These are phyloP conservation scores for Sanghuangporus sanghuang DNA, from an alignment of 1,284 basidiomycete genomes.

Conservation along the genomic window DNA sequence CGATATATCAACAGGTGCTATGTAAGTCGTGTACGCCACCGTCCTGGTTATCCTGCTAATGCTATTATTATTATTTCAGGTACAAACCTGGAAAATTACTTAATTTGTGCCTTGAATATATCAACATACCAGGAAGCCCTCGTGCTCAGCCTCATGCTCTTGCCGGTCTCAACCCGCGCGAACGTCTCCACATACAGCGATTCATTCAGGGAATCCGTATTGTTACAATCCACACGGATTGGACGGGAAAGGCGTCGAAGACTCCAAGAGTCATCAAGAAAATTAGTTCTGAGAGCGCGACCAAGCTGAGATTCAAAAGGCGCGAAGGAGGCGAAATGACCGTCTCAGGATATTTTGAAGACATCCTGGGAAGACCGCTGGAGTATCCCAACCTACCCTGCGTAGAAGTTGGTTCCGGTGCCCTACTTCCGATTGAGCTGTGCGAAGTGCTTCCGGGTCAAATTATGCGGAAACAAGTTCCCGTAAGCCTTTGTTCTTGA, in stretches of 20 bases:
- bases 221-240: constrained; percentile 36
- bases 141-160: constrained; percentile 36
- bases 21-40: constrained; percentile 31
- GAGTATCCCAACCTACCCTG: constrained; percentile 55
- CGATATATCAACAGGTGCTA: constrained; percentile 70
- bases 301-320: constrained; percentile 45
- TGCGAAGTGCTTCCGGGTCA: constrained; percentile 64
- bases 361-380: constrained; percentile 44
- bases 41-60: background rate
- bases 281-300: constrained; percentile 37
- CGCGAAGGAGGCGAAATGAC: constrained; percentile 47
- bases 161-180: constrained; percentile 49
- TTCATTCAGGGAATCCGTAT: constrained; percentile 58
- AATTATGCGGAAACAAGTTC: constrained; percentile 69
- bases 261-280: constrained; percentile 38
- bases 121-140: constrained; percentile 36
- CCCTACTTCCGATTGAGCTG: constrained; percentile 63
- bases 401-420: constrained; percentile 61
- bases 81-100: constrained; percentile 52
- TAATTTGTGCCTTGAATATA: constrained; percentile 50
- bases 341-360: constrained; percentile 58
- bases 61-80: constrained; percentile 18
- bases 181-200: constrained; percentile 53
- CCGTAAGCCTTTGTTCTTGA: constrained; percentile 23
- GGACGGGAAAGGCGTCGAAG: constrained; percentile 29